Conservation (phyloP, 768 basidiomycete species). For the Tephrocybe rancida region DNA sequence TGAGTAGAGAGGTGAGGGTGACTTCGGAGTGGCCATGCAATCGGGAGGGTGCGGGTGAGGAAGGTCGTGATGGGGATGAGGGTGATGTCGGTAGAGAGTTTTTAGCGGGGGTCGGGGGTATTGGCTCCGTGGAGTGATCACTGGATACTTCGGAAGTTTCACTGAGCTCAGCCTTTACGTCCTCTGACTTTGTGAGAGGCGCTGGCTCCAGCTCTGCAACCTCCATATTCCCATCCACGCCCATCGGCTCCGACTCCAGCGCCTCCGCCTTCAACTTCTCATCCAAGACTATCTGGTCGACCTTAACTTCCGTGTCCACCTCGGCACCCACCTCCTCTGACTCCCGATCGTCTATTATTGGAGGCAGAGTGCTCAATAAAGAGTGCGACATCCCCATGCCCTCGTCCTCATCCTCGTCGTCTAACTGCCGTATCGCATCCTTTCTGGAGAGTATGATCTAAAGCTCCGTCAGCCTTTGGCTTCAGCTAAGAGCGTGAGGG, state of each 20-base stretch:
- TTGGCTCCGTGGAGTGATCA: background rate
- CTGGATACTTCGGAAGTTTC: background rate
- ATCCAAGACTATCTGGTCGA: background rate
- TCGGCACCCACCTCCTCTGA: background rate
- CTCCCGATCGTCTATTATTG: constrained; percentile 39
- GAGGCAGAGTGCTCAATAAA: constrained; percentile 64
- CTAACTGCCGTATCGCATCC: constrained; percentile 59
- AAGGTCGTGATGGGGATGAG: background rate
- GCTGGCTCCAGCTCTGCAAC: background rate
- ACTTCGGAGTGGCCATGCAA: constrained; percentile 3
- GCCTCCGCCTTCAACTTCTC: background rate
- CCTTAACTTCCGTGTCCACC: background rate
- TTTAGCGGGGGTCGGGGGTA: background rate
- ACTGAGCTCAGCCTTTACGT: background rate
- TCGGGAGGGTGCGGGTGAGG: background rate
- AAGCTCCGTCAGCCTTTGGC: background rate
- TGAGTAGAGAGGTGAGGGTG: constrained; percentile 52
- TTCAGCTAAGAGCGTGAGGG: too few relatives aligned
- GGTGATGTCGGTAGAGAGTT: background rate
- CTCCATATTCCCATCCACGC: too few relatives aligned
- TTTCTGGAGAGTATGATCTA: constrained; percentile 80
- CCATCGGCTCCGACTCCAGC: background rate
- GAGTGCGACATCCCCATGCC: constrained; percentile 70
- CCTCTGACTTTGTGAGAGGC: background rate
- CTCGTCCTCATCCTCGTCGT: constrained; percentile 71